A percentile compares a stretch with the other conserved stretches of the same genome.
phyloP scores from a whole-genome alignment of 164 flowering plant species.

The Hamamelis virginiana region DNA sequence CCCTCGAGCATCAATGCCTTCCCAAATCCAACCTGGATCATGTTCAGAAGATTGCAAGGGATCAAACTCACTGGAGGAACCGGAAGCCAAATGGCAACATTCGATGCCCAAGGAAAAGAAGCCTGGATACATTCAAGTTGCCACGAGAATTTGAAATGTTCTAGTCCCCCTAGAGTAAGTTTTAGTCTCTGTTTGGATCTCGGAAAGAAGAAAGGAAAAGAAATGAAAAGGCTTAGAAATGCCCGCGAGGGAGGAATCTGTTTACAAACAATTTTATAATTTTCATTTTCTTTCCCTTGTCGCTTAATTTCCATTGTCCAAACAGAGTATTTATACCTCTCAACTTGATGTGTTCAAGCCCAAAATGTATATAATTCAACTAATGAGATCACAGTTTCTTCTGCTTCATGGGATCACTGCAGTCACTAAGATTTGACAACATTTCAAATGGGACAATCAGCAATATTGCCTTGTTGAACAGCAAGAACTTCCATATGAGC shows the following conservation, averaged over 20 bases:
- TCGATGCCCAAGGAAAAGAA: slow-evolving; percentile 23
- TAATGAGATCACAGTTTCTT: background rate
- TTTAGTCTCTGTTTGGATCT: no score
- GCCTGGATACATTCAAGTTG: slow-evolving; percentile 22
- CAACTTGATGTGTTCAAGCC: no score
- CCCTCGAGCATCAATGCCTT: slow-evolving; percentile 7
- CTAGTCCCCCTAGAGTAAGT: slow-evolving; percentile 14
- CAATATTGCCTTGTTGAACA: slow-evolving; percentile 11
- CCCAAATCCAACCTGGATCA: slow-evolving; percentile 18
- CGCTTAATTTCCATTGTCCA: no score
- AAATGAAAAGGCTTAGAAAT: no score
- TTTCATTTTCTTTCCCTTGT: no score
- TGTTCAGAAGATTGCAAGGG: slow-evolving; percentile 11
- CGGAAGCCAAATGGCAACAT: background rate
- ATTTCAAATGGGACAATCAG: slow-evolving; percentile 21
- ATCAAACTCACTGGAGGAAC: slow-evolving; percentile 14
- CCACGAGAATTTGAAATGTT: slow-evolving; percentile 1
- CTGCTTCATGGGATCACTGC: slow-evolving; percentile 1
- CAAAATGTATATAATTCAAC: no score
- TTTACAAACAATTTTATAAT: no score
- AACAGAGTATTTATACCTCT: no score
- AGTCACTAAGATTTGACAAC: slow-evolving; percentile 19
- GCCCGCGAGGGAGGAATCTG: no score
- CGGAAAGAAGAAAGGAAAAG: no score
- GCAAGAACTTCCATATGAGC: slow-evolving; percentile 25